Evolutionary conservation across 2,329 filamentous ascomycete species (phyloP).

Genomic region (Capronia americana): DNA sequence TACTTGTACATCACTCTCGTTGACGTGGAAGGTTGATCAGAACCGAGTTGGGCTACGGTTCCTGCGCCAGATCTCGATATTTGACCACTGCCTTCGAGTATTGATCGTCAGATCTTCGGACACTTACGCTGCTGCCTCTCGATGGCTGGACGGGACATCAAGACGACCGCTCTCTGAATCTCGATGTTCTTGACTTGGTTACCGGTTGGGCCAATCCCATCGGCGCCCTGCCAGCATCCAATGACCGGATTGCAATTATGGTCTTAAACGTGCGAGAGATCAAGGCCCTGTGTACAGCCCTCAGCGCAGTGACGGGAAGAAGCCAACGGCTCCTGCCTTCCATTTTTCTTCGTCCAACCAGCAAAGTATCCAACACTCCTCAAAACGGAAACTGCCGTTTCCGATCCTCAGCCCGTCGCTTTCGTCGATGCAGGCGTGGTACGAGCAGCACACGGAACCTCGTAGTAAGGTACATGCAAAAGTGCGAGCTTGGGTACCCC

Average conservation of each 20-base stretch:
- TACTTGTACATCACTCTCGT: not conserved
- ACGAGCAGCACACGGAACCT: not conserved
- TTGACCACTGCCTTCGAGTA: not conserved
- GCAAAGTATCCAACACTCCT: not conserved
- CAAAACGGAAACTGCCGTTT: not conserved
- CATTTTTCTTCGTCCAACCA: not conserved
- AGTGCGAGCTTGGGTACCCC: not conserved
- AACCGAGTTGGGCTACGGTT: not conserved
- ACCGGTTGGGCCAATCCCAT: not conserved
- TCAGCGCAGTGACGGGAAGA: not conserved
- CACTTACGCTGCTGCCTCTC: not conserved
- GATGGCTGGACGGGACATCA: not conserved
- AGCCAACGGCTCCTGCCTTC: not conserved
- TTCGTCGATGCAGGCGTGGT: not conserved
- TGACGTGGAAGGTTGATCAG: not conserved
- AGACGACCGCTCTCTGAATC: not conserved
- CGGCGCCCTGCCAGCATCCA: not conserved
- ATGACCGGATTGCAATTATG: not conserved
- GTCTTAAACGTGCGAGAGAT: not conserved
- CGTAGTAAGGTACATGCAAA: not conserved
- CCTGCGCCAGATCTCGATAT: not conserved
- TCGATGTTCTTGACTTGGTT: not conserved
- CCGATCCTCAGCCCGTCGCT: not conserved
- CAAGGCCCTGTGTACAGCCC: not conserved
- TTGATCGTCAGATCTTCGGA: conserved; percentile 4